These are phyloP conservation scores for Glaciozyma antarctica DNA, from an alignment of 768 basidiomycete genomes.

Conservation along the genomic window DNA sequence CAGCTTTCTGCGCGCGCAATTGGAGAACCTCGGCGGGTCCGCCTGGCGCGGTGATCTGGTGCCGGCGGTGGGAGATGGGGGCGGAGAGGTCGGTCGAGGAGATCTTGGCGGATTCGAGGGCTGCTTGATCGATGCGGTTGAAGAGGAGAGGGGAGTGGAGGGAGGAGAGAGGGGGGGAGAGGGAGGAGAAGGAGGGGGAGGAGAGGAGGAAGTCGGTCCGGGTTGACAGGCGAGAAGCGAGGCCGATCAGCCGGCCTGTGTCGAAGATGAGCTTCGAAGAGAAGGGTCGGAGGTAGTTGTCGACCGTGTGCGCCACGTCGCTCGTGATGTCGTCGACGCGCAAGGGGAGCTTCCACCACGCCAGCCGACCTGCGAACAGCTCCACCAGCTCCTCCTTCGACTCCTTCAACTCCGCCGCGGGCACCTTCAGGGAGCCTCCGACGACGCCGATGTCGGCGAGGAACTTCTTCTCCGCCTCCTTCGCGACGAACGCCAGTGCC, in stretches of 20 bases:
- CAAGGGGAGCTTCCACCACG: constrained; percentile 34
- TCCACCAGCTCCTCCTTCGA: constrained; percentile 1
- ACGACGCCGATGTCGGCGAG: constrained; percentile 13
- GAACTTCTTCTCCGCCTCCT: neutral
- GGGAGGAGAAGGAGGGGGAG: constrained; percentile 9
- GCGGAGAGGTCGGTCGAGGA: constrained; percentile 17
- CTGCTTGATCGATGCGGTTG: neutral
- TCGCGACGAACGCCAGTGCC: neutral
- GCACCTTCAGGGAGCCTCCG: constrained; percentile 12
- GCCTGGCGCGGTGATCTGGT: constrained; percentile 26
- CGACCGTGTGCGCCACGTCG: constrained; percentile 21
- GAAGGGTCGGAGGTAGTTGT: constrained; percentile 16
- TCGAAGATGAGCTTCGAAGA: constrained; percentile 23
- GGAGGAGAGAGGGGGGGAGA: neutral
- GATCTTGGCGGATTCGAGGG: neutral
- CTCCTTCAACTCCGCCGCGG: neutral
- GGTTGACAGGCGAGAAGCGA: neutral
- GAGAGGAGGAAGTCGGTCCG: constrained; percentile 17
- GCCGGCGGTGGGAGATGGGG: constrained; percentile 18
- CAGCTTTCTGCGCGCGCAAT: constrained; percentile 21
- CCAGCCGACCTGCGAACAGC: constrained; percentile 16
- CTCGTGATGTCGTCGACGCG: constrained; percentile 31
- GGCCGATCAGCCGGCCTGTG: constrained; percentile 11
- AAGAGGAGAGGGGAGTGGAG: constrained; percentile 8
- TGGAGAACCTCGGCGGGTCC: constrained; percentile 31